Evolutionary conservation across 805 yeast species (phyloP), one percentile per base, ranked within the genome.

Genomic region (Ogataea parapolymorpha): DNA sequence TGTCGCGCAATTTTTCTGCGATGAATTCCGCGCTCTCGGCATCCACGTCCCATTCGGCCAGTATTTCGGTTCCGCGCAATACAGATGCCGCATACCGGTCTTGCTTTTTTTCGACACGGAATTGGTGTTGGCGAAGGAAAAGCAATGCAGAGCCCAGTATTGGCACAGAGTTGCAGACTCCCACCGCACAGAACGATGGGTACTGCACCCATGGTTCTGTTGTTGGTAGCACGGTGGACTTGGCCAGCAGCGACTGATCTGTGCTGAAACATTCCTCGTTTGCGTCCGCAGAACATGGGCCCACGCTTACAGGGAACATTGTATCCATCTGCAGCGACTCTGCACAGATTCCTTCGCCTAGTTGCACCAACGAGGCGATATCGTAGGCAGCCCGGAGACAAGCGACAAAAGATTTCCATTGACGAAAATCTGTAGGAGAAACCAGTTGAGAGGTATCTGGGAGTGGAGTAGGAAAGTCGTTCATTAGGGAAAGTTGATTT

Each of bases 141-240:
- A 50, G 12, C 9, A 59, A 40, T 15, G 60, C 48, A 0, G 71
- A 67, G 10, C 62, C 54, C 2, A 66, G 23, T 1, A 66, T 46
- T 2, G 69, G 61, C 23, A 65, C 41, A 1, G 63, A 54, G 32
- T 61, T 55, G 16, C 61, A 57, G 7, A 59, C 56, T 2, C 58
- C 52, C 15, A 50, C 55, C 5, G 59, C 46, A 6, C 61, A 44
- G 44, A 64, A 59, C 14, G 57, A 37, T 3, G 72, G 71, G 37
- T 61, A 66, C 48, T 68, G 73, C 22, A 62, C 41, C 74, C 74
- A 69, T 1, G 61, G 61, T 44, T 67, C 71, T n/a, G 69, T 67
- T 13, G 54, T 42, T 5, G 49, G 37, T 4, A 49, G 49, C 5
- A 59, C 53, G 20, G 47, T 46, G 5, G 54, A 46, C 3, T 45